These are phyloP conservation scores for Tranzscheliella williamsii DNA, from an alignment of 1,284 basidiomycete genomes.

Conservation along the genomic window DNA sequence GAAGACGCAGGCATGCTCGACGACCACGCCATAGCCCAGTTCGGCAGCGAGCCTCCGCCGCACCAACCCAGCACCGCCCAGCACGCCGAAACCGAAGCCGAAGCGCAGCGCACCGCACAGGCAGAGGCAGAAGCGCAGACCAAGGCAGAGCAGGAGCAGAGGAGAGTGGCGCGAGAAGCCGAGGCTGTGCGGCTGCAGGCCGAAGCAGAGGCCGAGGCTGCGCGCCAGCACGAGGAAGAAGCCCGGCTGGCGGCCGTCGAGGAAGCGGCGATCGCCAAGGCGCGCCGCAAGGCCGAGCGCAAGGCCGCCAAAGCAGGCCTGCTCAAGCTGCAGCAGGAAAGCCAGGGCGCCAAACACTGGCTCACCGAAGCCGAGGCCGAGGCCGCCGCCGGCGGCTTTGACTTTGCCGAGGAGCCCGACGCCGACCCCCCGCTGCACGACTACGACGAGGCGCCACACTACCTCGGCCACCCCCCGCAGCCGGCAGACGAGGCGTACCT, in stretches of 20 bases:
- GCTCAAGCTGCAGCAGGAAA: constrained; percentile 29
- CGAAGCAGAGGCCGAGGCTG: constrained; percentile 32
- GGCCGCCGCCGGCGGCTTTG: constrained; percentile 47
- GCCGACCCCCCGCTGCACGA: constrained; percentile 1
- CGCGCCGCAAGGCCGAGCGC: constrained; percentile 38
- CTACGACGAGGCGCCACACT: background rate
- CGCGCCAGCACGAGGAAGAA: constrained; percentile 30
- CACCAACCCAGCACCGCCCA: background rate
- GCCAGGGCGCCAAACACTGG: constrained; percentile 18
- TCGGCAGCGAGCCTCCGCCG: constrained; percentile 7
- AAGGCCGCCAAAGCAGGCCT: constrained; percentile 48
- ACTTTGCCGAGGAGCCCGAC: constrained; percentile 12
- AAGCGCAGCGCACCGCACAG: constrained; percentile 4
- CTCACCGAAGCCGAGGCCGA: constrained; percentile 50
- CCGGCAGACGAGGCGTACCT: constrained; percentile 19
- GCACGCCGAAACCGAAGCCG: background rate
- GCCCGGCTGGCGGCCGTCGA: constrained; percentile 37
- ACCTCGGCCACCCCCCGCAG: background rate
- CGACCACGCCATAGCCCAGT: constrained; percentile 35
- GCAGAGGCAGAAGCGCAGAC: constrained; percentile 3
- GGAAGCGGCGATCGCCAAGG: constrained; percentile 51
- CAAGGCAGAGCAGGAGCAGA: constrained; percentile 4
- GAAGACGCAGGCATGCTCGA: constrained; percentile 49
- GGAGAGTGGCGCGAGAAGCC: constrained; percentile 10
- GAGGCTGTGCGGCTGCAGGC: constrained; percentile 10